A percentile compares a stretch with the other conserved stretches of the same genome.
phyloP scores from a whole-genome alignment of 768 basidiomycete species.

The Macrolepiota dolichaula region DNA sequence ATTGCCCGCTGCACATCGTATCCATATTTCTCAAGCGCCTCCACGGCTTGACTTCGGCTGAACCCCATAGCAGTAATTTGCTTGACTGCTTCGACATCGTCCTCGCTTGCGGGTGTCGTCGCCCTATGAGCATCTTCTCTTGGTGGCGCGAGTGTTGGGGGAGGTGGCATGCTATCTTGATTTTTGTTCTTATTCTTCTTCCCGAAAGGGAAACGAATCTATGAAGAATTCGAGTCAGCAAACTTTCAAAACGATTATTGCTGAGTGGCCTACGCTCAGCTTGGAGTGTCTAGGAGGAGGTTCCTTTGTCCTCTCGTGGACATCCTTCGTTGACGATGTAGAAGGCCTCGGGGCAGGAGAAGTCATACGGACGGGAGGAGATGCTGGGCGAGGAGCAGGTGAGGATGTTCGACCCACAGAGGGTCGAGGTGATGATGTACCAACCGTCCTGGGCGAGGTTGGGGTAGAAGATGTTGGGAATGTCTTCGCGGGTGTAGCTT shows the following conservation, averaged over 20 bases:
- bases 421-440: conserved; percentile 33
- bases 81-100: conserved; percentile 75
- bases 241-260: conserved; percentile 1
- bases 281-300: conserved; percentile 63
- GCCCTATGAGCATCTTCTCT: conserved; percentile 40
- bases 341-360: conserved; percentile 60
- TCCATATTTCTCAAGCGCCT: conserved; percentile 78
- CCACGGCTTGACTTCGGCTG: conserved; percentile 74
- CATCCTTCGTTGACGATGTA: conserved; percentile 58
- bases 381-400: conserved; percentile 38
- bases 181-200: conserved; percentile 69
- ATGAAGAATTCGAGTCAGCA: conserved; percentile 4
- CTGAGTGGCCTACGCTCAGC: conserved; percentile 58
- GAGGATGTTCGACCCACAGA: conserved; percentile 31
- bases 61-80: conserved; percentile 91
- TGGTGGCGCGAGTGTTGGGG: conserved; percentile 38
- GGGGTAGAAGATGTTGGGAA: conserved; percentile 6
- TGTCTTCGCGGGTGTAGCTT: conserved; percentile 8
- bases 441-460: conserved; percentile 29
- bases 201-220: conserved; percentile 80
- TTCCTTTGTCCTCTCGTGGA: conserved; percentile 55
- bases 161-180: conserved; percentile 36
- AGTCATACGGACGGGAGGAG: conserved; percentile 50
- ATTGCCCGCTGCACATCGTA: conserved; percentile 80
- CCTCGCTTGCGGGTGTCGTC: conserved; percentile 54